Evolutionary conservation across 495 filamentous ascomycete genomes (phyloP).

Genomic region (Barbatosphaeria neglecta): DNA sequence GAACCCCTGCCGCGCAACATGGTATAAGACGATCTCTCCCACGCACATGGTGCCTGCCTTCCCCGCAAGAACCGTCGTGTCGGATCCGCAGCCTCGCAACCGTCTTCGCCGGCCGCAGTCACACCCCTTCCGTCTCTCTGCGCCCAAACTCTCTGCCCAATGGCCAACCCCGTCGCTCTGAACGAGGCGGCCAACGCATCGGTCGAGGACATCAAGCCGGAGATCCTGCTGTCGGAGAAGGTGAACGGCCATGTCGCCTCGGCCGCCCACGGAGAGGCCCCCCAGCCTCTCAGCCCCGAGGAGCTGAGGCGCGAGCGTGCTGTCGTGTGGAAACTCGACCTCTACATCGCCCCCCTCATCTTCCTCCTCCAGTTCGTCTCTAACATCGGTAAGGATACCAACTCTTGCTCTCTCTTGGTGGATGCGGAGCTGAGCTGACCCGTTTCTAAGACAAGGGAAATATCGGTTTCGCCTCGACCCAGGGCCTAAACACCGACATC

Average conservation of each 20-base stretch:
- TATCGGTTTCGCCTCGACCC: conserved; percentile 26
- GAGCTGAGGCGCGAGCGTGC: background rate
- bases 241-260: background rate
- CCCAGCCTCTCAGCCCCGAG: background rate
- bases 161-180: too few relatives aligned
- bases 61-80: background rate
- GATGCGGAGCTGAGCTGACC: too few relatives aligned
- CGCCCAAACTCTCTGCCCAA: too few relatives aligned
- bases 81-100: too few relatives aligned
- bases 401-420: too few relatives aligned
- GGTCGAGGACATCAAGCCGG: background rate
- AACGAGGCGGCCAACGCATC: background rate
- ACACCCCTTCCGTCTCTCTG: too few relatives aligned
- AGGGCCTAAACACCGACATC: conserved; percentile 28
- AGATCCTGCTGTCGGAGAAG: background rate
- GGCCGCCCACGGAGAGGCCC: background rate
- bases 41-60: background rate
- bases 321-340: conserved; percentile 25
- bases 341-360: conserved; percentile 28
- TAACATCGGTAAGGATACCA: too few relatives aligned
- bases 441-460: conserved; percentile 32
- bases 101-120: too few relatives aligned
- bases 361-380: conserved; percentile 26
- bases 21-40: background rate
- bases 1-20: too few relatives aligned